Evolutionary conservation across 805 yeast species (phyloP), one percentile per base, ranked within the genome.

Genomic region (Starmerella apicola): DNA sequence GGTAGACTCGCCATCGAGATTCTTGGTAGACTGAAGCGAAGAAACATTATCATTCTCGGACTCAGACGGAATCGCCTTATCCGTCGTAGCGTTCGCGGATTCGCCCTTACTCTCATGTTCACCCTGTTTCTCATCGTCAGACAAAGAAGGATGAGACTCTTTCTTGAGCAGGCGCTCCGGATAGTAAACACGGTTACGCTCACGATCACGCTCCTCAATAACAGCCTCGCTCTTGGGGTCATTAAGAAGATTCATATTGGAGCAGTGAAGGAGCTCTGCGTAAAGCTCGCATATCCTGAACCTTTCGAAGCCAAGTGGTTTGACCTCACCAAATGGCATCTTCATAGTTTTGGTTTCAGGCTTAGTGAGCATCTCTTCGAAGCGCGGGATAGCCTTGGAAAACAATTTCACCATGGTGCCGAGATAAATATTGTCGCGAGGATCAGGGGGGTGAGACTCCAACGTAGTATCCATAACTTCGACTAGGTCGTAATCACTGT

Each of bases 221-320:
- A 83, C 69, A 23, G 67, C 66, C 58, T 82, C 78, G 39, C 86
- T 84, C 38, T 68, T 69, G 30, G 71, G 74, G 34, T 86, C 84
- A 57, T 88, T 91, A 49, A 91, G 69, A 16, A 85, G 67, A 0
- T 80, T 83, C 97, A 91, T 91, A 61, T 91, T 91, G n/a, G 95
- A 84, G 56, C 99, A 91, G 60, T 91, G 98, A 41, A 91, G 67
- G 30, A 91, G 67, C 55, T 91, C 99, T 0, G 98, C 98, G 36
- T 91, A 74, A 38, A 91, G 65, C 61, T 91, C 99, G 45, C 94
- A 78, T 19, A 91, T 72, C 55, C 85, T 82, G 62, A 91, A 86
- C 48, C 86, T 70, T 52, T 86, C 94, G 58, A 88, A 83, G 0
- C 98, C 98, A 18, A 91, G 63, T 1, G 91, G 85, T 52, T 75